These are phyloP conservation scores for Chaetomium fimeti DNA, from an alignment of 495 filamentous ascomycete genomes.

Conservation along the genomic window DNA sequence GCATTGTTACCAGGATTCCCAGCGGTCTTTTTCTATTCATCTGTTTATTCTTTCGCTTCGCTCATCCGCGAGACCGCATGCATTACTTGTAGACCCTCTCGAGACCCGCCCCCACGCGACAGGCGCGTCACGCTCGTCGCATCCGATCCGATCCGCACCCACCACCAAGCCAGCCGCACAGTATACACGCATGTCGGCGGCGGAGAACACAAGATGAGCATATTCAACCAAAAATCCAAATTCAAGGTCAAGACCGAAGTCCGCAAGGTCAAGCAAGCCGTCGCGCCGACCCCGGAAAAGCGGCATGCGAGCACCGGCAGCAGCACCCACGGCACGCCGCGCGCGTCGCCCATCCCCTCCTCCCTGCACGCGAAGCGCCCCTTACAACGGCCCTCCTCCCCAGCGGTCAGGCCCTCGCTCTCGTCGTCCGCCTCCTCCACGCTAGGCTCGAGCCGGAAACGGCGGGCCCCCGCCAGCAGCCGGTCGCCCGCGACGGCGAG, in stretches of 20 bases:
- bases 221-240: slow-evolving; percentile 42
- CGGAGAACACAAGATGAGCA: slow-evolving; percentile 28
- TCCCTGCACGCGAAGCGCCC: slow-evolving; percentile 7
- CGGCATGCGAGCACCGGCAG: slow-evolving; percentile 4
- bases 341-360: slow-evolving; percentile 19
- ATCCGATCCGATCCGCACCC: too few relatives aligned
- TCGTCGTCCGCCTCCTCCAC: background rate
- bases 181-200: background rate
- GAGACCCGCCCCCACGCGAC: background rate
- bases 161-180: too few relatives aligned
- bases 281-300: slow-evolving; percentile 25
- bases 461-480: slow-evolving; percentile 16
- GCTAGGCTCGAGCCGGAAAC: slow-evolving; percentile 33
- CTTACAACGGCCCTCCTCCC: slow-evolving; percentile 16
- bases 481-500: slow-evolving; percentile 32
- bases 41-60: background rate
- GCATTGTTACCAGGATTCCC: background rate
- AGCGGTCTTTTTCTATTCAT: background rate
- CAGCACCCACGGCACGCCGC: slow-evolving; percentile 13
- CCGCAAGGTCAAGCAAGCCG: slow-evolving; percentile 32
- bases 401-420: background rate
- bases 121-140: too few relatives aligned
- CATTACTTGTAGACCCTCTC: background rate
- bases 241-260: slow-evolving; percentile 38
- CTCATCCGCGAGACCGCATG: background rate